A percentile compares a stretch with the other conserved stretches of the same genome.
Evolutionary conservation across 805 yeast genomes (phyloP).

Genomic region (Starmerella bombicola): DNA sequence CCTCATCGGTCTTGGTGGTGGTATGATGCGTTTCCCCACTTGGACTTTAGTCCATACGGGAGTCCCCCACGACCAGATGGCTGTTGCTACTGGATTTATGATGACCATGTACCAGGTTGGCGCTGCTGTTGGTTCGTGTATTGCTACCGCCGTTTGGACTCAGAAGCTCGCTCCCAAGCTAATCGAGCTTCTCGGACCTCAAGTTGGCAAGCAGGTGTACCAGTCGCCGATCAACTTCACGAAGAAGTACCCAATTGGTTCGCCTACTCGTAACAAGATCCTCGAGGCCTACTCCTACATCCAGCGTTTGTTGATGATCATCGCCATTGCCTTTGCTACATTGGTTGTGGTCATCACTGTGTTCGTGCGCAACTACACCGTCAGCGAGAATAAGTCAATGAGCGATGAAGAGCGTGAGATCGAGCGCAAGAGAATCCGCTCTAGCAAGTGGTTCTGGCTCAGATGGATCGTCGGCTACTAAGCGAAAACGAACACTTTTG

Average conservation of each 20-base stretch:
- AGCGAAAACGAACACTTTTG: too few relatives aligned
- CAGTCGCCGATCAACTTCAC: slow-evolving; percentile 43
- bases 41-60: slow-evolving; percentile 50
- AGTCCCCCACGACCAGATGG: slow-evolving; percentile 53
- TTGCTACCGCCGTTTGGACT: slow-evolving; percentile 67
- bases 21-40: slow-evolving; percentile 55
- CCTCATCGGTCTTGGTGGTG: slow-evolving; percentile 60
- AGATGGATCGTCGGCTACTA: slow-evolving; percentile 4
- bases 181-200: slow-evolving; percentile 28
- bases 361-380: slow-evolving; percentile 8
- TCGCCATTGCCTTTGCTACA: slow-evolving; percentile 40
- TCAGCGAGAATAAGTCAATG: slow-evolving; percentile 7
- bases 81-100: slow-evolving; percentile 45
- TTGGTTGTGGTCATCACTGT: slow-evolving; percentile 6
- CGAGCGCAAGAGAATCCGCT: slow-evolving; percentile 2
- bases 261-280: slow-evolving; percentile 45
- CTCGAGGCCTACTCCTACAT: slow-evolving; percentile 47
- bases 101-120: slow-evolving; percentile 52
- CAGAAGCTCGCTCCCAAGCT: slow-evolving; percentile 40
- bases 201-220: slow-evolving; percentile 38
- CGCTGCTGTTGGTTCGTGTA: slow-evolving; percentile 47
- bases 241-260: slow-evolving; percentile 42
- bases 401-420: slow-evolving; percentile 16
- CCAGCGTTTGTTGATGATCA: slow-evolving; percentile 45
- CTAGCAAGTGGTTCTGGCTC: slow-evolving; percentile 1